These are phyloP conservation scores for Mortierella alpina DNA, from an alignment of 192 early-diverging fungal species.

Conservation along the genomic window DNA sequence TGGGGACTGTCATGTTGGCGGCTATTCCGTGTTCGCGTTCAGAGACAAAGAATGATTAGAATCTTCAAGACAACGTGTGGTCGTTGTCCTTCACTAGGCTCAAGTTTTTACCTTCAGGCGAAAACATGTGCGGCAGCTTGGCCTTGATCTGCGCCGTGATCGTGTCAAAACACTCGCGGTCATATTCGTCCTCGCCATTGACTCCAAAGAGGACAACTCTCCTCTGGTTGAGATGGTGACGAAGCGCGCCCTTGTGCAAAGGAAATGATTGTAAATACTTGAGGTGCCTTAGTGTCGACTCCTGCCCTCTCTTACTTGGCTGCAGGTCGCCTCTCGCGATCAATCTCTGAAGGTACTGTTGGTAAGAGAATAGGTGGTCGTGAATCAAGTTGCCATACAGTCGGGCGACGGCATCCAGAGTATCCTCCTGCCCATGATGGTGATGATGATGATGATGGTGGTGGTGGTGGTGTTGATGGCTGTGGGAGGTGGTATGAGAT, in stretches of 20 bases:
- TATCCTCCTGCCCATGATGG: slow-evolving; percentile 30
- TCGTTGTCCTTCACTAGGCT: neutral
- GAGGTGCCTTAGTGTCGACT: slow-evolving; percentile 55
- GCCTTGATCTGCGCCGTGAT: slow-evolving; percentile 43
- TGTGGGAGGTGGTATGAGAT: neutral
- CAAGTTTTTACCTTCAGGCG: slow-evolving; percentile 32
- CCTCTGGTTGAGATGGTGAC: slow-evolving; percentile 62
- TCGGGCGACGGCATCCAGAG: slow-evolving; percentile 44
- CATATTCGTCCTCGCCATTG: slow-evolving; percentile 47
- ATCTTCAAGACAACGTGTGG: no score
- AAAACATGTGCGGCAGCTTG: slow-evolving; percentile 54
- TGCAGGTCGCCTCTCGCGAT: slow-evolving; percentile 67
- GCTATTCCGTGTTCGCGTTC: slow-evolving; percentile 19
- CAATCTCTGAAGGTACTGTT: slow-evolving; percentile 64
- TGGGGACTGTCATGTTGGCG: slow-evolving; percentile 54
- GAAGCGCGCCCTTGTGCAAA: slow-evolving; percentile 37
- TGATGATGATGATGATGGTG: slow-evolving; percentile 17
- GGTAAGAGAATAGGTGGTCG: slow-evolving; percentile 67
- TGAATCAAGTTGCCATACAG: slow-evolving; percentile 67
- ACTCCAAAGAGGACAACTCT: slow-evolving; percentile 58
- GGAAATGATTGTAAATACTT: slow-evolving; percentile 62
- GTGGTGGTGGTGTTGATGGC: neutral
- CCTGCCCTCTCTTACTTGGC: slow-evolving; percentile 34
- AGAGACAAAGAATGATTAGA: neutral
- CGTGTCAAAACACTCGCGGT: slow-evolving; percentile 37